Evolutionary conservation across 2,329 filamentous ascomycete species (phyloP).

Genomic region (Didymella lethalis): DNA sequence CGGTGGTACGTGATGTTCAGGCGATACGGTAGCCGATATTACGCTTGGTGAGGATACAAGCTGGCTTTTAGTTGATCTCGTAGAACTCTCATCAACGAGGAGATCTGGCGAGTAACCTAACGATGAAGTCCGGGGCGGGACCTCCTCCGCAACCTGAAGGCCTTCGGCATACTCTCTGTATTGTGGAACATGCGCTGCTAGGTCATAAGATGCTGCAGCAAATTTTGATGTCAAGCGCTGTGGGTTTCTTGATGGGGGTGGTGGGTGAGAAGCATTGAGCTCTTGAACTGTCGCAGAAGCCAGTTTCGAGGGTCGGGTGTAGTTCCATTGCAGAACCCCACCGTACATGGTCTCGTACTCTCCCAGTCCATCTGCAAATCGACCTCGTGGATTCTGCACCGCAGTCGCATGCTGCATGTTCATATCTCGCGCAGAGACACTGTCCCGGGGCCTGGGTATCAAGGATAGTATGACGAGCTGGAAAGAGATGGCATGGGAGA

Average conservation of each 20-base stretch:
- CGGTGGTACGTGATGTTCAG: neutral
- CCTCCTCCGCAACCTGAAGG: constrained; percentile 15
- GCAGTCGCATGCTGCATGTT: constrained; percentile 11
- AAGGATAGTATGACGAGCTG: constrained; percentile 7
- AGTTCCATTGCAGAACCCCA: constrained; percentile 5
- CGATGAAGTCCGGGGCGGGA: constrained; percentile 6
- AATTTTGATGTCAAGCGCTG: constrained; percentile 6
- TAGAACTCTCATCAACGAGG: constrained; percentile 5
- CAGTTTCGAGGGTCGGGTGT: constrained; percentile 6
- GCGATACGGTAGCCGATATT: neutral
- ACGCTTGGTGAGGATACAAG: constrained; percentile 8
- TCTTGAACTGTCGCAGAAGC: constrained; percentile 14
- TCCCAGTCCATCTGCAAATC: constrained; percentile 11
- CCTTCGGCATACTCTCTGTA: constrained; percentile 21
- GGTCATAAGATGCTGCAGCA: constrained; percentile 19
- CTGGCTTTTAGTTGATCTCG: constrained; percentile 3
- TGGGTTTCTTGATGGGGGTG: neutral
- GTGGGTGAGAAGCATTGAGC: constrained; percentile 5
- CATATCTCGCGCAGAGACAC: constrained; percentile 2
- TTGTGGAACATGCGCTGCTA: constrained; percentile 19
- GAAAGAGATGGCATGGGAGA: constrained; percentile 8
- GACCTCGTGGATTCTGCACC: constrained; percentile 1
- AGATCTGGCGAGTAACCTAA: constrained; percentile 7
- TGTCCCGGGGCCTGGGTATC: constrained; percentile 4
- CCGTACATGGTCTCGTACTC: constrained; percentile 18